These are phyloP conservation scores for Phytophthora aleatoria DNA, from an alignment of 352 stramenopile genomes.

Conservation along the genomic window DNA sequence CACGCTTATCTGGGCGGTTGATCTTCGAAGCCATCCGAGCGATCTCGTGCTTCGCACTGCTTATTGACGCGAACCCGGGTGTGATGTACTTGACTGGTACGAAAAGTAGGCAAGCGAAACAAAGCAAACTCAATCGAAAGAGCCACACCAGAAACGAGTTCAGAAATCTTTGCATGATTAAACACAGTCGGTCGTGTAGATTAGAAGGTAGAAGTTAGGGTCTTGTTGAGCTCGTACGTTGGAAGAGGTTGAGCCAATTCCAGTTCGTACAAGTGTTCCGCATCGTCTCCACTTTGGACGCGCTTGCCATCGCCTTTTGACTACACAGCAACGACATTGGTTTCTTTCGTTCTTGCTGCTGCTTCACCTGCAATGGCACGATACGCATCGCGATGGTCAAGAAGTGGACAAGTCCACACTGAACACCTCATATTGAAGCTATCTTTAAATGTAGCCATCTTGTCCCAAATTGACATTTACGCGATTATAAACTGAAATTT, in stretches of 20 bases:
- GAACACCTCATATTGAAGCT: not conserved
- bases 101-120: constrained; percentile 18
- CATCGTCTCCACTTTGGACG: not conserved
- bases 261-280: constrained; percentile 23
- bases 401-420: constrained; percentile 6
- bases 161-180: constrained; percentile 12
- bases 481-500: not conserved
- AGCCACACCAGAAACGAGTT: constrained; percentile 17
- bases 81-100: constrained; percentile 5
- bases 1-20: constrained; percentile 20
- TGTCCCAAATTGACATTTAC: not conserved
- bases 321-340: not conserved
- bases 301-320: not conserved
- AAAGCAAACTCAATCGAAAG: constrained; percentile 25
- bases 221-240: constrained; percentile 16
- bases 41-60: constrained; percentile 16
- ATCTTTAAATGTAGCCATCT: constrained; percentile 9
- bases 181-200: constrained; percentile 1
- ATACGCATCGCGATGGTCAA: constrained; percentile 13
- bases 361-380: not conserved
- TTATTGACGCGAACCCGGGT: constrained; percentile 25
- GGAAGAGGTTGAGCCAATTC: constrained; percentile 18
- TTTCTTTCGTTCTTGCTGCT: not conserved
- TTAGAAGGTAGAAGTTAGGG: constrained; percentile 11
- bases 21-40: constrained; percentile 24